Evolutionary conservation across 23 red algal species (phyloP), one percentile per base, ranked within the genome.

Genomic region (Gracilaria gracilis): DNA sequence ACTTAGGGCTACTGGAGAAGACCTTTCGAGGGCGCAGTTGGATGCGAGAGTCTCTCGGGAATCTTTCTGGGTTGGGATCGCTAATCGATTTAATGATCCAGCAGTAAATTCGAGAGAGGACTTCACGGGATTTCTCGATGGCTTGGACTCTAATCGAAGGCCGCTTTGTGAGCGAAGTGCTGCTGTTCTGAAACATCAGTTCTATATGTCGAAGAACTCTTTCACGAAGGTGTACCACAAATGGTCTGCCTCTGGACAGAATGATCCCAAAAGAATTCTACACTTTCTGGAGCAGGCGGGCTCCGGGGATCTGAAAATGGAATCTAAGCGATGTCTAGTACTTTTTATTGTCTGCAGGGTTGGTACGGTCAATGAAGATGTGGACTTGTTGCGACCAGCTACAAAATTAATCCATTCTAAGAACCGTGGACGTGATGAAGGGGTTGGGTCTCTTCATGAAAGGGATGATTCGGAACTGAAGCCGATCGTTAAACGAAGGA

Each of bases 281-380:
- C 33, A 44, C 0, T 73, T 73, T 73, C 67, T 73, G 9, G 19
- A 4, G 33, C 23, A 23, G 42, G 3, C 67, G 24, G 9, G 19
- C 34, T 29, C 31, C 19, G 67, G 16, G 2, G 67, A 73, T 5
- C 34, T 39, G 38, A 40, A 15, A 7, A 23, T 21, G 67, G 35
- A 73, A 73, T 73, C 67, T 7, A 73, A 73, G 67, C 67, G 67
- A 37, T 15, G 14, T 73, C 33, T 73, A 33, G 19, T 73, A 9
- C 17, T n/a, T 4, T 73, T 73, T 73, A 7, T 73, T 40, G 31
- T 73, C 9, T 73, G 67, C 67, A 37, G 67, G 8, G 67, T 73
- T 40, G 67, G 67, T 44, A 73, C 67, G 33, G 2, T 9, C 20
- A 16, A 73, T 8, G 11, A 73, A 42, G 67, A 73, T 40, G 12